Evolutionary conservation across 306 rosid species (phyloP), one percentile per base, ranked within the genome.

Genomic region (cucumber (Cucumis sativus)): DNA sequence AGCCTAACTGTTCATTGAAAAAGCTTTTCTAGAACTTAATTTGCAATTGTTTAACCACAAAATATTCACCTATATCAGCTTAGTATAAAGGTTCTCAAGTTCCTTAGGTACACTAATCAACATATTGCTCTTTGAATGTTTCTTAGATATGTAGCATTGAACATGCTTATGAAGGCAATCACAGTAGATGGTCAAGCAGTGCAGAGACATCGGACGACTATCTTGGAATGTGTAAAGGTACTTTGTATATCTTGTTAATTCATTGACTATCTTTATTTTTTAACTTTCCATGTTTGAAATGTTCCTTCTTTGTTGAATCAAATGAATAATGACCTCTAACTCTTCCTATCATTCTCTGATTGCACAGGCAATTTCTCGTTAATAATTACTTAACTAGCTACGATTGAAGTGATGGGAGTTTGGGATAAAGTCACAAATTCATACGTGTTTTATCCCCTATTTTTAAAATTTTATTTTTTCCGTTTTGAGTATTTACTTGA

Each of bases 211-310:
- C 95, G 99, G 61, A 88, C 91, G 77, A 95, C 99, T 39, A 95
- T 95, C 81, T 82, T 95, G 85, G 99, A 95, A 86, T 95, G 99
- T 79, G 99, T 95, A 2, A 95, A 95, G 97, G 99, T 95, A 86
- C 63, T 82, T 49, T 21, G 41, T 47, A 21, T 14, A 30, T 77
- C 74, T 9, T 71, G 67, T 80, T 65, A 2, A 16, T 52, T 16
- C n/a, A 16, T 6, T 16, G 1, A 52, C 7, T 15, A 52, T 13
- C 4, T 0, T 52, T 52, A 52, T 52, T 52, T 52, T 52, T 52
- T 6, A 52, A 16, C n/a, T 52, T 52, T 52, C 15, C 25, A 54
- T 74, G 9, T 55, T 74, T 74, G 30, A 30, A 57, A 1, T 55
- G 5, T 56, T 73, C 40, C 18, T 54, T 74, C 65, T 74, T 74